Evolutionary conservation across 192 early-diverging fungal species (phyloP), one percentile per base, ranked within the genome.

Genomic region (Coemansia sp.): DNA sequence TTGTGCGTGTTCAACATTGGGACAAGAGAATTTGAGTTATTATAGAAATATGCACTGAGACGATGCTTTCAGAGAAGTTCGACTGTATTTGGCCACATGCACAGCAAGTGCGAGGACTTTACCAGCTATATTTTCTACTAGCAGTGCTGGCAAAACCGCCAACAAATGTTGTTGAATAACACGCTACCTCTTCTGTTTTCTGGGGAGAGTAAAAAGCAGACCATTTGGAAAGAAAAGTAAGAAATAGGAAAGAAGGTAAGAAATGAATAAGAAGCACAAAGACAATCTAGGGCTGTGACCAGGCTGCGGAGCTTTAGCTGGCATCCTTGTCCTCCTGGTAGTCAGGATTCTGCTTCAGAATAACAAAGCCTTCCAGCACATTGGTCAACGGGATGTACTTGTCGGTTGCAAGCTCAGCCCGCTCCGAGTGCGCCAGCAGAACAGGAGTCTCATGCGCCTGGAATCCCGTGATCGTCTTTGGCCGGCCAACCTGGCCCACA

Each of bases 391-490:
- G 70, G n/a, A 94, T 76, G 70, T 91, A 98, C 87, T 98, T 95
- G 80, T 99, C 98, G 8, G 94, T 98, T 22, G 93, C 95, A n/a
- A 98, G 74, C 85, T 99, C 96, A 5, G 98, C 97, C 57, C 98
- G 88, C 85, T 99, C 98, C 54, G 91, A 91, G 73, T 96, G 95
- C 16, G 91, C 96, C 69, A 99, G 74, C 77, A 99, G 82, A 18
- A 99, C 97, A 1, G 98, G 98, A 42, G 98, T 98, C 36, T 93
- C 89, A 77, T 99, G 95, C 46, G 97, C 94, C 81, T 98, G 96
- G 90, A 98, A 99, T 21, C 98, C 98, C 6, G 96, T 98, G 72
- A 99, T 98, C 3, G 96, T 98, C 84, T 99, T 99, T 64, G 96
- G 97, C 61, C 93, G 84, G 21, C 98, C 98, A 1, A 97, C 98